Percentiles rank a stretch among this genome's conserved stretches.
These are phyloP conservation scores for Leccinum rimulosum DNA, from an alignment of 768 basidiomycete genomes.

Conservation along the genomic window DNA sequence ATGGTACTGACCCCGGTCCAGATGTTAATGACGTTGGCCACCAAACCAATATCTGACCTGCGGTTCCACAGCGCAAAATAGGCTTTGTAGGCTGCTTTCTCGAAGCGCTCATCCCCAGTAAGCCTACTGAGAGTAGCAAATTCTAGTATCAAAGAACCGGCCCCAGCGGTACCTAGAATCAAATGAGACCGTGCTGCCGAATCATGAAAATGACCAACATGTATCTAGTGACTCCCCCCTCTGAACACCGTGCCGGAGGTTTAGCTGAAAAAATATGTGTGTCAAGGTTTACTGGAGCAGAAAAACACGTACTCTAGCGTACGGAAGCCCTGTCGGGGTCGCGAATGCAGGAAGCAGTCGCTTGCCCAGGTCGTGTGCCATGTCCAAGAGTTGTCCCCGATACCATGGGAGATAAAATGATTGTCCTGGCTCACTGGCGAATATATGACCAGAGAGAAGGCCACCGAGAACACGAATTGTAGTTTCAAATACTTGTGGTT, in stretches of 20 bases:
- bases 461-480: slow-evolving; percentile 94
- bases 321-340: slow-evolving; percentile 90
- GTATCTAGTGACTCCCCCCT: slow-evolving; percentile 80
- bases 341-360: slow-evolving; percentile 88
- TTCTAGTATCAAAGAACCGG: slow-evolving; percentile 89
- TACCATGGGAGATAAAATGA: slow-evolving; percentile 86
- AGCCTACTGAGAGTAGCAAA: slow-evolving; percentile 91
- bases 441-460: slow-evolving; percentile 80
- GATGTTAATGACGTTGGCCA: slow-evolving; percentile 88
- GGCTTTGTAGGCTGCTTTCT: slow-evolving; percentile 84
- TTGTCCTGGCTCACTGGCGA: slow-evolving; percentile 62
- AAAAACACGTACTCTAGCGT: slow-evolving; percentile 62
- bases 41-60: slow-evolving; percentile 75
- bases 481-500: slow-evolving; percentile 97
- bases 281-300: neutral
- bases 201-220: slow-evolving; percentile 51
- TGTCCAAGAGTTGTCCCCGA: slow-evolving; percentile 65
- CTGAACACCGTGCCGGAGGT: slow-evolving; percentile 75
- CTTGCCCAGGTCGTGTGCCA: slow-evolving; percentile 86
- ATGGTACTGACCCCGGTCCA: slow-evolving; percentile 64
- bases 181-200: slow-evolving; percentile 4
- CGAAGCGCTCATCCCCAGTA: slow-evolving; percentile 87
- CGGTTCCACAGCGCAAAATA: slow-evolving; percentile 95
- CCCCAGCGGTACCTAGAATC: slow-evolving; percentile 78
- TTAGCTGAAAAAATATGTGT: slow-evolving; percentile 50